These are phyloP conservation scores for Acanthamoeba rhysodes DNA, from an alignment of 208 protist genomes.

Conservation along the genomic window DNA sequence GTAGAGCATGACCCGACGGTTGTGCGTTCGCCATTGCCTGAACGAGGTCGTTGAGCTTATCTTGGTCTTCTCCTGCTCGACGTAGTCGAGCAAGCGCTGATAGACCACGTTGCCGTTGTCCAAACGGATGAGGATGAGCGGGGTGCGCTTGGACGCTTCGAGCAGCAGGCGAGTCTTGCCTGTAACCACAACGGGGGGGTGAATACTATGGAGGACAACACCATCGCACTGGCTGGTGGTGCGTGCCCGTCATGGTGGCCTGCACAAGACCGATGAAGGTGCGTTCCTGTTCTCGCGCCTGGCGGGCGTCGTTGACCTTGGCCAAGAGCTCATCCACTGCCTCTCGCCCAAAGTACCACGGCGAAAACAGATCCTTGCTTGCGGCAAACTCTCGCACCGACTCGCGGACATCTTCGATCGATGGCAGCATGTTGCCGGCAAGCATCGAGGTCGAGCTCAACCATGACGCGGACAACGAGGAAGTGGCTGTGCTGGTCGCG, in stretches of 20 bases:
- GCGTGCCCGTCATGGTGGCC: slow-evolving; percentile 56
- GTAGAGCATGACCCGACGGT: neutral
- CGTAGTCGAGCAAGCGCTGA: neutral
- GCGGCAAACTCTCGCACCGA: neutral
- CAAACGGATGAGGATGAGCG: slow-evolving; percentile 69
- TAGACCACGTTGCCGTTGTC: slow-evolving; percentile 64
- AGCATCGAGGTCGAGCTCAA: too few relatives aligned
- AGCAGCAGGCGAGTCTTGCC: slow-evolving; percentile 62
- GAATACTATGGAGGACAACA: too few relatives aligned
- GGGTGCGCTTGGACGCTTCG: slow-evolving; percentile 55
- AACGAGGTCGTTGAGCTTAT: neutral
- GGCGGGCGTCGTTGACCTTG: neutral
- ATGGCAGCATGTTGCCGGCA: too few relatives aligned
- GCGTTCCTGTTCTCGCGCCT: neutral
- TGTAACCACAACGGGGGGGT: too few relatives aligned
- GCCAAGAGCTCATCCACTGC: neutral
- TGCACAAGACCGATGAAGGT: slow-evolving; percentile 44
- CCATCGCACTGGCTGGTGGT: too few relatives aligned
- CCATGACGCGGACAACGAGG: too few relatives aligned
- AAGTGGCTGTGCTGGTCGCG: too few relatives aligned
- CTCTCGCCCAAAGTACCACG: slow-evolving; percentile 47
- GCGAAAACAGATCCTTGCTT: neutral
- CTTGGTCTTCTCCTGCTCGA: neutral
- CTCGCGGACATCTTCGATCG: neutral
- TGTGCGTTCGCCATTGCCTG: neutral